Base-by-base conservation (phyloP, 2,329 filamentous ascomycete genomes). In the Cladosporium sp. region DNA sequence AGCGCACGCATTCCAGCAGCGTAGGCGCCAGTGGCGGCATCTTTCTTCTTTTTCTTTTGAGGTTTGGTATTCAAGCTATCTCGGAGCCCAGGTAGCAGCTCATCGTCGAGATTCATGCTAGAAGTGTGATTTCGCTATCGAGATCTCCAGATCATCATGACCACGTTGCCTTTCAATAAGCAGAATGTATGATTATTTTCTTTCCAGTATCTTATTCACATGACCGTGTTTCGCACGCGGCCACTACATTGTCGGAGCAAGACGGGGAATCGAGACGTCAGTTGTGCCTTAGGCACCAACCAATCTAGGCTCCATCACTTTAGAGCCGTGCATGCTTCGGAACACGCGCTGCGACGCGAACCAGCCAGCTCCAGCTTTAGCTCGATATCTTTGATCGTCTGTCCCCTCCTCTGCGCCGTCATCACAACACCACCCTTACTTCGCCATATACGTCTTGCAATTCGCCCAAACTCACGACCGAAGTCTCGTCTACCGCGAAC, bases 1-100 rank as follows among this genome's bases (percentile, higher is more conserved):
- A 96, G 73, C 25, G 91, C 92, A 47, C 92, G 88, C 62, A 91
- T 89, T 39, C 90, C 85, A 20, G 91, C 91, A 4, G 91, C 91
- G 20, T 90, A 91, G n/a, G 90, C 89, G 48, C 89, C 91, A 15
- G 84, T 86, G 12, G 82, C 80, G 13, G 84, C 81, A 78, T 83
- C 82, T 58, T 77, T 81, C 62, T 82, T 81, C 56, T 80, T 79
- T 52, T 70, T 71, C 53, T 70, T 71, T 22, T 22, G 54, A 50
- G 52, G 40, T 17, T 17, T 47, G 25, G 25, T 36, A 35, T 55
- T 40, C 28, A 55, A 42, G 40, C 52, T 22, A 37, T 55, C 52
- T 34, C 52, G 52, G 24, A 55, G 52, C 20, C 52, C 37, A 8
- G 52, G 52, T n/a, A 55, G 40, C 40, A 55, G 40, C 52, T 55